Evolutionary conservation across 139 green algal genomes (phyloP).

Genomic region (Mesostigma viride): DNA sequence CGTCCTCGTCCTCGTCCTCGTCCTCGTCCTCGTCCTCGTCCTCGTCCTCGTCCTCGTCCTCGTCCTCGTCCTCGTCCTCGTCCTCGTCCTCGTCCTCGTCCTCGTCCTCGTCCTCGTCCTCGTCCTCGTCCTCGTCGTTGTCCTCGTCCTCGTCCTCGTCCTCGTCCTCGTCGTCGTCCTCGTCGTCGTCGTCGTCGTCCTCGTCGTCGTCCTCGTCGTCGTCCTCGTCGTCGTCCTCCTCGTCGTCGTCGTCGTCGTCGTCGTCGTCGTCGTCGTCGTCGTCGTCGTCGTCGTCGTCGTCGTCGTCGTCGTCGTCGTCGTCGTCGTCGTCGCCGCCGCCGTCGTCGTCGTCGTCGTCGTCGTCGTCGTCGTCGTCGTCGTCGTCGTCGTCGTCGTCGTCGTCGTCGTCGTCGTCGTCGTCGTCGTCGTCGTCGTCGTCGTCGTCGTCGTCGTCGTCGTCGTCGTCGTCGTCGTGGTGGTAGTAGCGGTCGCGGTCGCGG

Average conservation of each 20-base stretch:
- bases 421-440: too few relatives aligned
- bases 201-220: neutral
- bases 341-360: neutral
- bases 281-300: slow-evolving; percentile 1
- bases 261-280: neutral
- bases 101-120: too few relatives aligned
- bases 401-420: too few relatives aligned
- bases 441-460: neutral
- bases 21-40: too few relatives aligned
- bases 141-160: too few relatives aligned
- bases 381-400: neutral
- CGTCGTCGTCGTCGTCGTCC: neutral
- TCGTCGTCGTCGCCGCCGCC: neutral
- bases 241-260: too few relatives aligned
- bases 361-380: neutral
- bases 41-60: too few relatives aligned
- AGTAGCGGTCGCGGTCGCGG: neutral
- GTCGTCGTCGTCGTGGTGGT: neutral
- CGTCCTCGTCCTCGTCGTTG: too few relatives aligned
- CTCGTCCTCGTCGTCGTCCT: too few relatives aligned
- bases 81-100: too few relatives aligned
- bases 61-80: too few relatives aligned
- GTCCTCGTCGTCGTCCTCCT: neutral
- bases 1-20: too few relatives aligned
- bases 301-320: neutral